Evolutionary conservation across 2,329 filamentous ascomycete genomes (phyloP).

Genomic region (Metarhizium sp.): DNA sequence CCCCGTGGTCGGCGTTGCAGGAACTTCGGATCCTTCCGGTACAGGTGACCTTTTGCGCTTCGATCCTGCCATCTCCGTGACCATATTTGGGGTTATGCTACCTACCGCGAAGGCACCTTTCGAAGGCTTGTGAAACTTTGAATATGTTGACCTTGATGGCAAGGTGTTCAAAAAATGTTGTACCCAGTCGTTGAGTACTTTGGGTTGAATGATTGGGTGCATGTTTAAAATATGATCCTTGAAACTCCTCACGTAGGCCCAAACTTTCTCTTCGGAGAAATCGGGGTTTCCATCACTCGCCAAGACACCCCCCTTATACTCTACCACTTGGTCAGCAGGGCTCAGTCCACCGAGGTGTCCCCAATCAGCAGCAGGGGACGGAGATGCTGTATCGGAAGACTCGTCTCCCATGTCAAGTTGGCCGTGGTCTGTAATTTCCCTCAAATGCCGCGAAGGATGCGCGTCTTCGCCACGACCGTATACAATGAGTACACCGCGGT

Average conservation of each 20-base stretch:
- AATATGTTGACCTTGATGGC: conserved; percentile 20
- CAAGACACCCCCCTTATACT: conserved; percentile 28
- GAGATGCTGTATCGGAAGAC: conserved; percentile 42
- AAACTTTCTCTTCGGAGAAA: conserved; percentile 40
- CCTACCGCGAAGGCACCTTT: conserved; percentile 24
- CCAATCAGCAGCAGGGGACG: conserved; percentile 47
- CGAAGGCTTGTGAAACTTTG: conserved; percentile 16
- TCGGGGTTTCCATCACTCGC: conserved; percentile 42
- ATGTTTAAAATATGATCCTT: conserved; percentile 54
- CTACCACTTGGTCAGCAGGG: conserved; percentile 28
- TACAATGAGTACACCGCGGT: conserved; percentile 62
- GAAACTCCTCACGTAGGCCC: conserved; percentile 46
- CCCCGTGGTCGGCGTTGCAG: conserved; percentile 18
- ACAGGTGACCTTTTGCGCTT: conserved; percentile 50
- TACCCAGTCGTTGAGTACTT: conserved; percentile 43
- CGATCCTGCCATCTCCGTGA: conserved; percentile 19
- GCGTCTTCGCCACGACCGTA: conserved; percentile 72
- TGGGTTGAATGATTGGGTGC: conserved; percentile 52
- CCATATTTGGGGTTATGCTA: conserved; percentile 13
- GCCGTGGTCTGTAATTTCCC: conserved; percentile 28
- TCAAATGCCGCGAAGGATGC: conserved; percentile 43
- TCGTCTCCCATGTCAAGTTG: conserved; percentile 36
- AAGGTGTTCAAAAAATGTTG: conserved; percentile 41
- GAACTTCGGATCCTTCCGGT: conserved; percentile 22
- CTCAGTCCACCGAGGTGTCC: conserved; percentile 46